Percentiles rank a stretch among this genome's conserved stretches.
These are phyloP conservation scores for Fusarium clavum DNA, from an alignment of 2,329 filamentous ascomycete genomes.

Conservation along the genomic window DNA sequence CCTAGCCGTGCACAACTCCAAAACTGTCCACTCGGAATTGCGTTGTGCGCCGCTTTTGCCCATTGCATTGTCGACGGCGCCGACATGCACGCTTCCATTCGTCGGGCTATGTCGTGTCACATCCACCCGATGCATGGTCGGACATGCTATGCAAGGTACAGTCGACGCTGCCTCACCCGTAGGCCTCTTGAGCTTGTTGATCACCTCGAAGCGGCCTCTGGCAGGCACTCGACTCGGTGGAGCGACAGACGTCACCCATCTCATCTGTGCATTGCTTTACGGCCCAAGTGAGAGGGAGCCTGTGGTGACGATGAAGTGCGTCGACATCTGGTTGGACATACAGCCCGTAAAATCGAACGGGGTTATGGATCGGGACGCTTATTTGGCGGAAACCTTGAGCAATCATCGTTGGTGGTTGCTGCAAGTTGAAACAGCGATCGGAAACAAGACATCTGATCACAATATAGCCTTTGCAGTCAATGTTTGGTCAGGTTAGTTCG, in stretches of 20 bases:
- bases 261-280: slow-evolving; percentile 25
- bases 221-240: slow-evolving; percentile 35
- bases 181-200: slow-evolving; percentile 20
- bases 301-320: slow-evolving; percentile 27
- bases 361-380: slow-evolving; percentile 21
- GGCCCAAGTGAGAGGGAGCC: slow-evolving; percentile 36
- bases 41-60: slow-evolving; percentile 38
- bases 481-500: slow-evolving; percentile 17
- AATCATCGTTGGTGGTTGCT: slow-evolving; percentile 20
- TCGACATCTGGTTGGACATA: slow-evolving; percentile 36
- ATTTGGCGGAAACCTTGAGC: slow-evolving; percentile 24
- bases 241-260: slow-evolving; percentile 41
- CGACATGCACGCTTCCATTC: slow-evolving; percentile 50
- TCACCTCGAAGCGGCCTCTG: slow-evolving; percentile 37
- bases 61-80: slow-evolving; percentile 30
- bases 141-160: slow-evolving; percentile 47
- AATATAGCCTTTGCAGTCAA: slow-evolving; percentile 9
- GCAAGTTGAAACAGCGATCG: slow-evolving; percentile 34
- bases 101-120: slow-evolving; percentile 46
- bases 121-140: slow-evolving; percentile 42
- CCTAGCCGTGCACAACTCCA: slow-evolving; percentile 42
- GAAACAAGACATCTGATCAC: slow-evolving; percentile 27
- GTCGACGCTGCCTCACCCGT: slow-evolving; percentile 35
- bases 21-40: slow-evolving; percentile 44
- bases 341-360: slow-evolving; percentile 5